Percentiles rank a stretch among this genome's conserved stretches.
Evolutionary conservation across 306 rosid genomes (phyloP).

Genomic region (Medicago lupulina): DNA sequence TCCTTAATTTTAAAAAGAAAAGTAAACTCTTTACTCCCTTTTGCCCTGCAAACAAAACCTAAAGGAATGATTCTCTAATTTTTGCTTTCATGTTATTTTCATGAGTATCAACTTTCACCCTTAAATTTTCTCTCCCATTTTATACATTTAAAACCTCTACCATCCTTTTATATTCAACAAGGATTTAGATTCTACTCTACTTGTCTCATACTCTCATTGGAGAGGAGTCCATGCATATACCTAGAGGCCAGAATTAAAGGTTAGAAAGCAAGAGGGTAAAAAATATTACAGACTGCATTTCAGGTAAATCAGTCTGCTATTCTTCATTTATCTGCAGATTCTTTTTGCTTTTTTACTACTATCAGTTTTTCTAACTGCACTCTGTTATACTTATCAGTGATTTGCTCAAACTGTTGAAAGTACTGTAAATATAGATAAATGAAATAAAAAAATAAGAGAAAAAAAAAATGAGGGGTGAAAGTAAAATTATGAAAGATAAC

Average conservation of each 20-base stretch:
- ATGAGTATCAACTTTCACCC: not conserved
- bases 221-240: not conserved
- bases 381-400: not conserved
- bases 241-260: not conserved
- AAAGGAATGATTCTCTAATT: not conserved
- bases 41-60: too few species aligned
- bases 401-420: not conserved
- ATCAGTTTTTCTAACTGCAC: not conserved
- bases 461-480: not conserved
- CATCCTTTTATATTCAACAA: not conserved
- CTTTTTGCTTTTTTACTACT: not conserved
- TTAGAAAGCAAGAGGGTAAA: not conserved
- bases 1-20: too few species aligned
- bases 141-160: not conserved
- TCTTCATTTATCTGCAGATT: not conserved
- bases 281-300: not conserved
- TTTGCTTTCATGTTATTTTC: not conserved
- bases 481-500: not conserved
- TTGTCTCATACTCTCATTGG: not conserved
- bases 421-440: not conserved
- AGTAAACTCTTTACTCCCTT: too few species aligned
- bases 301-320: slow-evolving; percentile 7
- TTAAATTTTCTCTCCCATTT: not conserved
- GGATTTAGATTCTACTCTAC: not conserved
- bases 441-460: too few species aligned